A percentile compares a stretch with the other conserved stretches of the same genome.
phyloP scores from a whole-genome alignment of 2,329 filamentous ascomycete genomes.

The Fusarium liriodendri region DNA sequence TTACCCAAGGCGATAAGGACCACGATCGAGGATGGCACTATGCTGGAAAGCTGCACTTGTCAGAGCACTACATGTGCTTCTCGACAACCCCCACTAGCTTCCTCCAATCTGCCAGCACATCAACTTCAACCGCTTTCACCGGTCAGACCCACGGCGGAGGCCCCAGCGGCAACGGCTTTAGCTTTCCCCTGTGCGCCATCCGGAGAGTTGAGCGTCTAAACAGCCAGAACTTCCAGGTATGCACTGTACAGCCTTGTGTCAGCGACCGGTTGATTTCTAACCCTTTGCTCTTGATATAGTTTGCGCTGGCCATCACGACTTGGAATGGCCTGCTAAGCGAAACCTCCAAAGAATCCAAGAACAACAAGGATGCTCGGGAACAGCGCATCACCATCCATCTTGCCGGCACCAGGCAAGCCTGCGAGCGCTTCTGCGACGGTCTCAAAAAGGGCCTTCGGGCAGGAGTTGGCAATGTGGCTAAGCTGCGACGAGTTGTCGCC shows the following conservation, averaged over 20 bases:
- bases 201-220: constrained; percentile 92
- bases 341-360: constrained; percentile 60
- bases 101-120: constrained; percentile 80
- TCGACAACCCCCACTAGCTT: constrained; percentile 94
- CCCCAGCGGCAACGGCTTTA: constrained; percentile 95
- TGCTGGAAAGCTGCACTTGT: constrained; percentile 90
- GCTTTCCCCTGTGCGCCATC: constrained; percentile 90
- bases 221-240: constrained; percentile 84
- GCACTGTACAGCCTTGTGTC: constrained; percentile 2
- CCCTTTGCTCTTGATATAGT: constrained; percentile 57
- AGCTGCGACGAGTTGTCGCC: constrained; percentile 80
- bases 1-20: constrained; percentile 76
- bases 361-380: constrained; percentile 63
- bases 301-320: constrained; percentile 92
- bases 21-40: constrained; percentile 86
- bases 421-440: constrained; percentile 95
- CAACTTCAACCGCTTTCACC: constrained; percentile 85
- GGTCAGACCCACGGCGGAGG: constrained; percentile 94
- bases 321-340: constrained; percentile 82
- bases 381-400: constrained; percentile 94
- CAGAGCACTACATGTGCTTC: constrained; percentile 95
- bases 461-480: constrained; percentile 88
- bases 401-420: constrained; percentile 86
- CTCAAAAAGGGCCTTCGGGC: constrained; percentile 90
- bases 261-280: constrained; percentile 5